A percentile compares a stretch with the other conserved stretches of the same genome.
phyloP scores from a whole-genome alignment of 257 asterid species.

The Solanum tarapatanum region DNA sequence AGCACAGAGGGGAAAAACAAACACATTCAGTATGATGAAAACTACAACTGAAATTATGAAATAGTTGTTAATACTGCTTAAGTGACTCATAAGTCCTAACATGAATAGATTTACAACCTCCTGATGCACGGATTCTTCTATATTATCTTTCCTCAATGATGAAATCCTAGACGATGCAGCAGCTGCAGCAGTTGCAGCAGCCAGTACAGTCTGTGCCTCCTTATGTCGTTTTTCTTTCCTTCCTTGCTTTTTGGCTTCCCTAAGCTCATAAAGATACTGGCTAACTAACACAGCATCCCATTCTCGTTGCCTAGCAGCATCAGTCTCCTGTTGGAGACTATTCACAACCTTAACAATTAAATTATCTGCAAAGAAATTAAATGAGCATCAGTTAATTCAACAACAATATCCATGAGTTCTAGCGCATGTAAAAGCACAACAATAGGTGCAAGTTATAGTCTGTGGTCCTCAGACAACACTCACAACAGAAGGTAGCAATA shows the following conservation, averaged over 20 bases:
- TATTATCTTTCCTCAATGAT: conserved; percentile 68
- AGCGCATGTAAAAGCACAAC: neutral
- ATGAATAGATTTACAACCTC: conserved; percentile 36
- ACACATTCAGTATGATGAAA: neutral
- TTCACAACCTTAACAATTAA: conserved; percentile 54
- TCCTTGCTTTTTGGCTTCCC: conserved; percentile 90
- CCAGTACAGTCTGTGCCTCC: conserved; percentile 94
- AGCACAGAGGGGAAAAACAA: conserved; percentile 7
- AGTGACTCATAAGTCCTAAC: neutral
- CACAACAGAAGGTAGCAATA: neutral
- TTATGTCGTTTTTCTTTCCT: conserved; percentile 87
- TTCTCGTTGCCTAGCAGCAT: conserved; percentile 45
- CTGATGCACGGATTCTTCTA: conserved; percentile 50
- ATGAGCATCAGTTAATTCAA: neutral
- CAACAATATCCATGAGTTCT: neutral
- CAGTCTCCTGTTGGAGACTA: conserved; percentile 68
- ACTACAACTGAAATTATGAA: neutral
- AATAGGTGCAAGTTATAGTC: neutral
- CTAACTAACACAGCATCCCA: conserved; percentile 82
- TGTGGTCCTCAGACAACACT: neutral
- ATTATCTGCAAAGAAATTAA: conserved; percentile 43
- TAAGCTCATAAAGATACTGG: conserved; percentile 65
- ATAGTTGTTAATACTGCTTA: neutral
- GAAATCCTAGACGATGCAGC: conserved; percentile 88
- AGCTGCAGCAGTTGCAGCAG: conserved; percentile 99